These are phyloP conservation scores for Apiotrichum sp. DNA, from an alignment of 1,284 basidiomycete species.

Conservation along the genomic window DNA sequence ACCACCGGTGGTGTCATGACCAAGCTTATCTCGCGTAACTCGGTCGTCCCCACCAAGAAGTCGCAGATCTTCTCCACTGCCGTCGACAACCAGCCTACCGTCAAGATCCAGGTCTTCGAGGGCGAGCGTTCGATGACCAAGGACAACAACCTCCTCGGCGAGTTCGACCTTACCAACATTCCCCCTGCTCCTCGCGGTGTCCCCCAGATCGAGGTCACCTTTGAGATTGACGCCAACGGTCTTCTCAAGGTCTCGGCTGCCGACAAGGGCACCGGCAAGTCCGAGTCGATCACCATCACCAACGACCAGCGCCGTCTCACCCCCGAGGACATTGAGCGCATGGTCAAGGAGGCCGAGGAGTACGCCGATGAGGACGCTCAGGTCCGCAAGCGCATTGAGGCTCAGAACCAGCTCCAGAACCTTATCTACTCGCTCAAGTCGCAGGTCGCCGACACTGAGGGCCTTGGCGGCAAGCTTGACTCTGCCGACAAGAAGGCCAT, in stretches of 20 bases:
- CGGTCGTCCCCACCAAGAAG: constrained; percentile 95
- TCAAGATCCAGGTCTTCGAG: constrained; percentile 97
- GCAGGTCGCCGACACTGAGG: constrained; percentile 78
- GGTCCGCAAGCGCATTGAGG: constrained; percentile 80
- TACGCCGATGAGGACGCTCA: constrained; percentile 77
- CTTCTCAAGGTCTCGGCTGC: constrained; percentile 84
- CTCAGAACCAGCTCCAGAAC: constrained; percentile 26
- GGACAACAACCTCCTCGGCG: constrained; percentile 92
- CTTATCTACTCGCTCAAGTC: constrained; percentile 69
- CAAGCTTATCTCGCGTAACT: constrained; percentile 84
- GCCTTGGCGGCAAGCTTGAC: constrained; percentile 80
- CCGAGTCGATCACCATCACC: constrained; percentile 80
- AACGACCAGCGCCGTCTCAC: constrained; percentile 89
- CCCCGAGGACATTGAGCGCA: constrained; percentile 88
- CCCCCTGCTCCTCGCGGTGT: constrained; percentile 94
- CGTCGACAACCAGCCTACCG: constrained; percentile 96
- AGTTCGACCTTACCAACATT: constrained; percentile 95
- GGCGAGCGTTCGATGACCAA: constrained; percentile 95
- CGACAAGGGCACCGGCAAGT: constrained; percentile 91
- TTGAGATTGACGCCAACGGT: constrained; percentile 98
- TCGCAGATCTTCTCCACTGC: constrained; percentile 93
- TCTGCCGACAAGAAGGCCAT: constrained; percentile 86
- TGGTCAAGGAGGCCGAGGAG: constrained; percentile 97
- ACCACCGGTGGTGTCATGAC: constrained; percentile 98
- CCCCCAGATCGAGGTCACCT: constrained; percentile 92